Evolutionary conservation across 2,329 filamentous ascomycete genomes (phyloP).

Genomic region (Venturia asperata): DNA sequence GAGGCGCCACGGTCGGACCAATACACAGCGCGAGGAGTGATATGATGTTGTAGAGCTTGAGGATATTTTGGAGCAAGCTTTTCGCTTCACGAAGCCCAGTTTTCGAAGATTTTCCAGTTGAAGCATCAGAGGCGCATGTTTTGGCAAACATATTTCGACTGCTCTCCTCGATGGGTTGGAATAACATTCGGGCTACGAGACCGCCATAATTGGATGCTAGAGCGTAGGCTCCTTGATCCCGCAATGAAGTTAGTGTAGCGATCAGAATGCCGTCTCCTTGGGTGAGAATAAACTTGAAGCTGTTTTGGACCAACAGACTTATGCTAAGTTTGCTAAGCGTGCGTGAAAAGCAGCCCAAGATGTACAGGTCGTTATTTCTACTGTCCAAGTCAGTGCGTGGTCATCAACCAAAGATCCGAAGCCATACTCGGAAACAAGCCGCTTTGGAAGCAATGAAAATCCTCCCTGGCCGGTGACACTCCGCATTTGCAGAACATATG

Average conservation of each 20-base stretch:
- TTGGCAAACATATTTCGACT: constrained; percentile 84
- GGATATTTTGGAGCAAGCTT: constrained; percentile 53
- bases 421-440: constrained; percentile 37
- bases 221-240: constrained; percentile 84
- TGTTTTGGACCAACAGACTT: constrained; percentile 81
- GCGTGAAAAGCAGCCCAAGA: constrained; percentile 50
- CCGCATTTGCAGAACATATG: constrained; percentile 61
- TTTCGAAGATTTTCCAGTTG: neutral
- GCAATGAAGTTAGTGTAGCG: constrained; percentile 64
- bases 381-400: neutral
- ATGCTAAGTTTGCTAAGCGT: constrained; percentile 64
- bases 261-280: constrained; percentile 91
- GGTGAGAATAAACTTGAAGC: constrained; percentile 87
- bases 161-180: constrained; percentile 93
- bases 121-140: constrained; percentile 50
- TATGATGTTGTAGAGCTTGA: constrained; percentile 68
- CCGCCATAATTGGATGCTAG: constrained; percentile 90
- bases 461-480: constrained; percentile 48
- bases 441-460: constrained; percentile 60
- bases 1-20: constrained; percentile 67
- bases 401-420: neutral
- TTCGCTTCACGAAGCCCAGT: constrained; percentile 31
- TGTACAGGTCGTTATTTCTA: constrained; percentile 20
- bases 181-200: constrained; percentile 76
- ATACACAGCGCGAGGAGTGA: constrained; percentile 61